phyloP scores from a whole-genome alignment of 2,329 filamentous ascomycete species.

The Exophiala mesophila region DNA sequence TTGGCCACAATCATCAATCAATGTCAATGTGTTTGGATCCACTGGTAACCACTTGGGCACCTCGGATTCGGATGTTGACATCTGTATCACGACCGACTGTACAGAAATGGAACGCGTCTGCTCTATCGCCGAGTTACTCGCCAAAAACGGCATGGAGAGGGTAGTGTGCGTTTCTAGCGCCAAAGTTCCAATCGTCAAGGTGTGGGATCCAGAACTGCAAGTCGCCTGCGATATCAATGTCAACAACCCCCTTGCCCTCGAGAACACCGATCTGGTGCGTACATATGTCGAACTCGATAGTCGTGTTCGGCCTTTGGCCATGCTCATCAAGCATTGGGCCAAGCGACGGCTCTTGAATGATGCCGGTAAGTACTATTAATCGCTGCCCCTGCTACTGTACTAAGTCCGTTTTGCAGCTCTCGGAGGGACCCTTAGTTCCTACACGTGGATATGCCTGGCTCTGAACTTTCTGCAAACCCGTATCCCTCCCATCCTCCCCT shows the following conservation, averaged over 20 bases:
- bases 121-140: slow-evolving; percentile 78
- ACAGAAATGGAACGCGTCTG: slow-evolving; percentile 86
- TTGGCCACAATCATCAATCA: slow-evolving; percentile 87
- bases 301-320: slow-evolving; percentile 83
- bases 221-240: slow-evolving; percentile 97
- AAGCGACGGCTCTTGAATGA: slow-evolving; percentile 89
- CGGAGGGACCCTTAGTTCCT: slow-evolving; percentile 91
- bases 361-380: slow-evolving; percentile 62
- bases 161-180: slow-evolving; percentile 92
- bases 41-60: slow-evolving; percentile 93
- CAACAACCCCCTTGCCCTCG: slow-evolving; percentile 89
- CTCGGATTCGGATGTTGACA: slow-evolving; percentile 94
- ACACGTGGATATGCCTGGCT: slow-evolving; percentile 99
- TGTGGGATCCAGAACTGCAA: slow-evolving; percentile 90
- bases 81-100: slow-evolving; percentile 91
- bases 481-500: slow-evolving; percentile 75
- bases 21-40: slow-evolving; percentile 93
- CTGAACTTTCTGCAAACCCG: slow-evolving; percentile 91
- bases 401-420: slow-evolving; percentile 55
- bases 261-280: slow-evolving; percentile 97
- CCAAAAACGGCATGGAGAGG: slow-evolving; percentile 89
- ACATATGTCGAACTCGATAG: slow-evolving; percentile 93
- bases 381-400: slow-evolving; percentile 3
- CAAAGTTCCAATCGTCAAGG: slow-evolving; percentile 97
- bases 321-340: slow-evolving; percentile 98